Evolutionary conservation across 1,139 yeast genomes (phyloP), one percentile per base, ranked within the genome.

Genomic region (Pichia sorboxylosa): DNA sequence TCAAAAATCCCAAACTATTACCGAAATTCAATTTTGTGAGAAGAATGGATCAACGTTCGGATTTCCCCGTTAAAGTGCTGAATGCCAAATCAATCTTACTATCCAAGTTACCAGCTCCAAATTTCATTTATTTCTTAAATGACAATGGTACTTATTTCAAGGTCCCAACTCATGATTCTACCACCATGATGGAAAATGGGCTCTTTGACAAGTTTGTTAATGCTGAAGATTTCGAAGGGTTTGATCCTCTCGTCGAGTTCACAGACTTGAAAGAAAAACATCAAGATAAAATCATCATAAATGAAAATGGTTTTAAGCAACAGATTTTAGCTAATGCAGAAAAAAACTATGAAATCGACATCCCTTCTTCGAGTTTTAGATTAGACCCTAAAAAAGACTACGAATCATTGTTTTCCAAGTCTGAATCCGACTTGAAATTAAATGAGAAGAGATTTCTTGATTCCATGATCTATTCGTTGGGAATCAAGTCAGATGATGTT

Each of bases 21-120:
- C 68, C 73, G 2, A 73, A 73, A 0, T 67, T 67, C 46, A 63
- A 64, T 44, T 64, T 64, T 10, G 51, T 43, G 32, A 39, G 38
- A 18, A 33, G 41, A 34, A 41, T 46, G 26, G 55, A 63, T 1
- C 58, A 56, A 5, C 51, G 52, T 33, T 49, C 48, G 35, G 51
- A 61, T 9, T 55, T 61, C 16, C 42, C 44, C 14, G 52, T 46
- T 24, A 51, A 52, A 27, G 26, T 51, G 42, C 31, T 64, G 11
- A 55, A 64, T 14, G 70, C 72, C 0, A 66, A 63, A 44, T 58
- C 73, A 2, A 59, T 55, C 41, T 45, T 69, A 27, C 59, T 63
- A 37, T 48, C 67, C 2, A 41, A 45, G 27, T 66, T 69, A 2
- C 65, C 66, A 2, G 44, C 59, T 6, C 76, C 76, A 1, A 40